Conservation (phyloP, 805 yeast genomes). For the Candida ipomoeae region DNA sequence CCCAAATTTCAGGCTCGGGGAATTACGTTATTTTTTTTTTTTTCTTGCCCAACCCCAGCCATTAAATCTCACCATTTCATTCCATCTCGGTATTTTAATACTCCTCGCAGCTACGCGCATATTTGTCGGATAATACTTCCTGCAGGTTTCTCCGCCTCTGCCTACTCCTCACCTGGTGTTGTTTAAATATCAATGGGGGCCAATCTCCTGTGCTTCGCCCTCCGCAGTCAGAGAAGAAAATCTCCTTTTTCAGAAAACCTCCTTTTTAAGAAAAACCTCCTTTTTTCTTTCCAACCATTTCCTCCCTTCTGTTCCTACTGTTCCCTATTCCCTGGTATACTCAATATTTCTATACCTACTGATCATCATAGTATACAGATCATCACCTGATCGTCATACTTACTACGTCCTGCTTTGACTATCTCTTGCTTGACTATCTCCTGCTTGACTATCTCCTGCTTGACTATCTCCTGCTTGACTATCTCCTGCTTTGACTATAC, state of each 20-base stretch:
- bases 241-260: background rate
- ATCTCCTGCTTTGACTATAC: too few species aligned
- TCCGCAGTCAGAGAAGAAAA: background rate
- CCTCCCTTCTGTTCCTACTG: too few species aligned
- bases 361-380: too few species aligned
- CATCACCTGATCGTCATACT: too few species aligned
- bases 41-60: background rate
- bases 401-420: too few species aligned
- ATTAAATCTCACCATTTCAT: background rate
- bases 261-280: background rate
- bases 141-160: conserved; percentile 12
- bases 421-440: too few species aligned
- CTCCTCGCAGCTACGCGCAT: conserved; percentile 4
- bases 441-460: too few species aligned
- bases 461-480: too few species aligned
- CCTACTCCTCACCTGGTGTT: conserved; percentile 15
- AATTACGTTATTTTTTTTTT: background rate
- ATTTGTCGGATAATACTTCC: background rate
- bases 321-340: too few species aligned
- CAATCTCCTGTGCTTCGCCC: background rate
- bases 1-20: background rate
- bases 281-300: too few species aligned
- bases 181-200: conserved; percentile 3
- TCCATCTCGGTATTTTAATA: conserved; percentile 2
- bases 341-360: too few species aligned